Evolutionary conservation across 495 filamentous ascomycete genomes (phyloP), one percentile per base, ranked within the genome.

Genomic region (Neurospora terricola): DNA sequence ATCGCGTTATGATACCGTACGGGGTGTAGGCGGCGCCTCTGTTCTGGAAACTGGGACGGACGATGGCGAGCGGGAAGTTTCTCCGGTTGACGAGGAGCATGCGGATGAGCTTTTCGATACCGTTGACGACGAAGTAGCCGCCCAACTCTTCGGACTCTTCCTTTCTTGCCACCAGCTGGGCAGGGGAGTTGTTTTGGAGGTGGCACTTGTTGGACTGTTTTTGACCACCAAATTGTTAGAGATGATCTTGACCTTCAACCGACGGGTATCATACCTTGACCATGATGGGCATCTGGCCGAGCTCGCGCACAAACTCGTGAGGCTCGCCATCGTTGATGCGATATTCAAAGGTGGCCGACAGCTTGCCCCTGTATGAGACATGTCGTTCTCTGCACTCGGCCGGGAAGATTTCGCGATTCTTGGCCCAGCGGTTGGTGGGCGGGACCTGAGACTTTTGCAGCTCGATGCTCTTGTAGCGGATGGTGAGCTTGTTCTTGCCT

Each of bases 321-420:
- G 93, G 92, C 75, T 94, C 90, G 45, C 91, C 94, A 83, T 93
- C 87, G 81, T 98, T 98, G 77, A 98, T 86, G 77, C 84, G 90
- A 77, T 90, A 95, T 80, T 96, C 91, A 27, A 99, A 83, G 45
- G 88, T 88, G 16, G 90, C 93, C 72, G 90, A 89, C 73, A 98
- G 86, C 82, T 91, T 94, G 66, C 94, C 96, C 76, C 93, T 87
- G 81, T 99, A 99, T 11, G 94, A 93, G 70, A 90, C 90, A 87
- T 98, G 95, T 69, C 96, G 87, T 82, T 99, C 95, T 84, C 96
- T 88, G 83, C 94, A 97, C 83, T 99, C 96, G 12, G 96, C 90
- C 4, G 96, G 96, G 71, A 93, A 89, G 71, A 99, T 94, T 74
- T 95, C 91, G 78, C 93, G 88, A 77, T 93, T 92, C 71, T 88